These are phyloP conservation scores for Calocybe cyanea DNA, from an alignment of 768 basidiomycete species.

Conservation along the genomic window DNA sequence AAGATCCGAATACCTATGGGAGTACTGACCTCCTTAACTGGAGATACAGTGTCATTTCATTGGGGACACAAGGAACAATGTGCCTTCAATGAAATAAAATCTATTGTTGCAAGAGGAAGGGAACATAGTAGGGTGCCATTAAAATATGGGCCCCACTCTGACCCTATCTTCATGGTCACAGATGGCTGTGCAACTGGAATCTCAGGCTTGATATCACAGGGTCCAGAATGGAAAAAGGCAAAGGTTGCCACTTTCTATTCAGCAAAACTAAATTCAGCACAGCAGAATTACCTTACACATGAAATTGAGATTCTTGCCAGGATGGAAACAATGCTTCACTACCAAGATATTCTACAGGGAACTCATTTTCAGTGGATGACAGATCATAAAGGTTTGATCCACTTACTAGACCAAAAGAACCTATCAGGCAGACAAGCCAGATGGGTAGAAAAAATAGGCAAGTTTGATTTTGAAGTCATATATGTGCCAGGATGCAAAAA, in stretches of 20 bases:
- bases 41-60: slow-evolving; percentile 17
- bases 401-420: slow-evolving; percentile 29
- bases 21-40: slow-evolving; percentile 17
- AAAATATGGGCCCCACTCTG: slow-evolving; percentile 13
- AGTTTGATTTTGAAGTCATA: slow-evolving; percentile 33
- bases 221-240: slow-evolving; percentile 23
- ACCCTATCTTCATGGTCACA: slow-evolving; percentile 25
- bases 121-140: slow-evolving; percentile 18
- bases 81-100: slow-evolving; percentile 36
- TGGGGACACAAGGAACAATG: slow-evolving; percentile 22
- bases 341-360: slow-evolving; percentile 27
- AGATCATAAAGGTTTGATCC: slow-evolving; percentile 30
- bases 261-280: slow-evolving; percentile 28
- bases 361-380: slow-evolving; percentile 24
- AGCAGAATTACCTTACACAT: slow-evolving; percentile 34
- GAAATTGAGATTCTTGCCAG: slow-evolving; percentile 36
- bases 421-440: slow-evolving; percentile 31
- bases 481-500: slow-evolving; percentile 35
- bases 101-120: slow-evolving; percentile 8
- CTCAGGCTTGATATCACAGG: slow-evolving; percentile 26
- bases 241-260: slow-evolving; percentile 33
- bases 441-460: slow-evolving; percentile 34
- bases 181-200: slow-evolving; percentile 28
- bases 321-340: slow-evolving; percentile 30
- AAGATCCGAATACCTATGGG: slow-evolving; percentile 27